Conservation (phyloP, 2,329 filamentous ascomycete species). For the Cyclaneusma minus region DNA sequence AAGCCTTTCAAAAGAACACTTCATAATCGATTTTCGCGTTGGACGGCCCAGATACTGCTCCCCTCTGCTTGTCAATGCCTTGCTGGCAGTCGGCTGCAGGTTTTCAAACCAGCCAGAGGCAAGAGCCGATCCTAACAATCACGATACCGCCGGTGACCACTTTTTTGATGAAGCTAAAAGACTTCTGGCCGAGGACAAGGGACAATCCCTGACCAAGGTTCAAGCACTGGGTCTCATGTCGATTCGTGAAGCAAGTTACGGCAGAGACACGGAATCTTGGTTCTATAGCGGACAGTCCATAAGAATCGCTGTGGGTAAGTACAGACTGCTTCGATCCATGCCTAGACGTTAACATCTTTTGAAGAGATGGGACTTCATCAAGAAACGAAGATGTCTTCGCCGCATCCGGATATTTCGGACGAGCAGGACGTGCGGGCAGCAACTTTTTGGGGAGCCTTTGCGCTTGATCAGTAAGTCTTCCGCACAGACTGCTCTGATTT, state of each 20-base stretch:
- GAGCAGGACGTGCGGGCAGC: constrained; percentile 26
- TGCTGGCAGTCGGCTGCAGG: constrained; percentile 42
- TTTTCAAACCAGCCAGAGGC: constrained; percentile 53
- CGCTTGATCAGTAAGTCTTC: constrained; percentile 43
- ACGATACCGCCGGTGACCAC: constrained; percentile 57
- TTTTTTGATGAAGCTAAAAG: constrained; percentile 57
- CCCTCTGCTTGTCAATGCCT: constrained; percentile 24
- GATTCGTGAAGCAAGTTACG: constrained; percentile 57
- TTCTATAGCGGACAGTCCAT: constrained; percentile 59
- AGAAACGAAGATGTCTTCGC: too few species aligned
- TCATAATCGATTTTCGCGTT: constrained; percentile 6
- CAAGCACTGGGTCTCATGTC: constrained; percentile 67
- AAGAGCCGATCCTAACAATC: constrained; percentile 39
- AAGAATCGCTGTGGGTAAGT: constrained; percentile 53
- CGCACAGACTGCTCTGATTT: neutral
- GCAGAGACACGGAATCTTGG: constrained; percentile 58
- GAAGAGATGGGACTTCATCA: too few species aligned
- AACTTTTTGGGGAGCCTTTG: constrained; percentile 47
- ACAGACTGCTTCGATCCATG: constrained; percentile 61
- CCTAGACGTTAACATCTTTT: constrained; percentile 19
- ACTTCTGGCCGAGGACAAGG: constrained; percentile 38
- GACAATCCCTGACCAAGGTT: constrained; percentile 49
- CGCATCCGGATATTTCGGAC: too few species aligned
- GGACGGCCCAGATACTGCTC: constrained; percentile 13
- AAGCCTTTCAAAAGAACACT: constrained; percentile 38